Evolutionary conservation across 768 basidiomycete genomes (phyloP), one percentile per base, ranked within the genome.

Genomic region (Boletus reticuloceps): DNA sequence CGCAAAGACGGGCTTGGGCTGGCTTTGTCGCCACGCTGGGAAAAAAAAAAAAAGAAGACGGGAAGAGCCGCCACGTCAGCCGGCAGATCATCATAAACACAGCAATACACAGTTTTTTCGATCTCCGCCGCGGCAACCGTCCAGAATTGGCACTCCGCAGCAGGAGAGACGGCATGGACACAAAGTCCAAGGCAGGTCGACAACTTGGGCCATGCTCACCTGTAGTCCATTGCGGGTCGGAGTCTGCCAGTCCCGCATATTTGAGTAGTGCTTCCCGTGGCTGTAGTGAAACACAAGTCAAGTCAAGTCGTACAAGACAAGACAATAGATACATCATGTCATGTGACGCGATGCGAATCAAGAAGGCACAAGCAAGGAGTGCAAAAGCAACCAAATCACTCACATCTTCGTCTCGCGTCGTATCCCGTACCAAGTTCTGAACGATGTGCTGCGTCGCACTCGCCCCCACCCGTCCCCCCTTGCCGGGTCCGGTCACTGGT

Each of bases 371-470:
- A 5, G 38, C 36, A 49, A 31, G 9, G 20, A 53, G 50, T 34
- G 44, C 58, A 44, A 52, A 59, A 58, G 64, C 46, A 63, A 56
- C 20, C 17, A 62, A 60, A 67, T 63, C 51, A 91, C 94, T 82
- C 77, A 98, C 96, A 74, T 98, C 96, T 74, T 96, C 88, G 75
- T 93, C 92, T 64, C 94, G 76, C 41, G 90, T 89, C 58, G 87
- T 90, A 69, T 96, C 92, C 66, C 91, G 81, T 59, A 98, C 93
- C 70, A 98, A 74, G 68, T 93, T 90, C 74, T 97, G 94, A 49
- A 98, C 94, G 61, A 98, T 83, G 69, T 98, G 94, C 64, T 98
- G 95, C 47, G 94, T 98, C 17, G 96, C 96, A 75, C 93, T 95
- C 34, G 94, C 94, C 39, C 97, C 97, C 39, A 99, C 91, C 39